Conservation (phyloP, 2,329 filamentous ascomycete genomes). For the Phaeosphaeriaceae sp. region DNA sequence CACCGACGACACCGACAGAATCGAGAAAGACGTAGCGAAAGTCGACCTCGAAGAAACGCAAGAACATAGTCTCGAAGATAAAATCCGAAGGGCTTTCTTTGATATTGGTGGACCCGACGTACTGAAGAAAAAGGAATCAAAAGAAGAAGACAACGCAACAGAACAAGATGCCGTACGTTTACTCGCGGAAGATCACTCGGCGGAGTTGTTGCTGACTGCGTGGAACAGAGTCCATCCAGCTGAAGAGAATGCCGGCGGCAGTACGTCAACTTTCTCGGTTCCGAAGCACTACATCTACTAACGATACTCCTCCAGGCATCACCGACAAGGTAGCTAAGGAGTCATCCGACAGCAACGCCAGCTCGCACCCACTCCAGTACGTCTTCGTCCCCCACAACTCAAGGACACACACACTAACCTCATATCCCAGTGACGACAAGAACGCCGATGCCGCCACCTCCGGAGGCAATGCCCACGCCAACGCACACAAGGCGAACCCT, state of each 20-base stretch:
- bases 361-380: conserved; percentile 40
- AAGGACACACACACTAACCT: background rate
- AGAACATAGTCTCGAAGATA: conserved; percentile 6
- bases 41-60: conserved; percentile 11
- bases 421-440: conserved; percentile 27
- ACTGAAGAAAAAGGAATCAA: conserved; percentile 8
- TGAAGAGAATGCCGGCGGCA: conserved; percentile 49
- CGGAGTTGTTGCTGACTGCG: background rate
- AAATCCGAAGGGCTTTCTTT: conserved; percentile 14
- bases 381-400: background rate
- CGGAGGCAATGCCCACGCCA: conserved; percentile 40
- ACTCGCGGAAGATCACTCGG: background rate
- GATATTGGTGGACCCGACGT: conserved; percentile 15
- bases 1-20: conserved; percentile 2
- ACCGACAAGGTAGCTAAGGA: conserved; percentile 56
- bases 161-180: conserved; percentile 44
- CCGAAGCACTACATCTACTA: background rate
- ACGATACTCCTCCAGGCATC: conserved; percentile 41
- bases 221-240: conserved; percentile 41
- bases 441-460: conserved; percentile 40
- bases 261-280: conserved; percentile 35
- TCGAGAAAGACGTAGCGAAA: conserved; percentile 12
- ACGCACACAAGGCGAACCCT: conserved; percentile 53
- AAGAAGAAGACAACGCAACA: conserved; percentile 11
- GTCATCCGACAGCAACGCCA: conserved; percentile 51